These are phyloP conservation scores for Blumeriella jaapii DNA, from an alignment of 2,329 filamentous ascomycete genomes.

Conservation along the genomic window DNA sequence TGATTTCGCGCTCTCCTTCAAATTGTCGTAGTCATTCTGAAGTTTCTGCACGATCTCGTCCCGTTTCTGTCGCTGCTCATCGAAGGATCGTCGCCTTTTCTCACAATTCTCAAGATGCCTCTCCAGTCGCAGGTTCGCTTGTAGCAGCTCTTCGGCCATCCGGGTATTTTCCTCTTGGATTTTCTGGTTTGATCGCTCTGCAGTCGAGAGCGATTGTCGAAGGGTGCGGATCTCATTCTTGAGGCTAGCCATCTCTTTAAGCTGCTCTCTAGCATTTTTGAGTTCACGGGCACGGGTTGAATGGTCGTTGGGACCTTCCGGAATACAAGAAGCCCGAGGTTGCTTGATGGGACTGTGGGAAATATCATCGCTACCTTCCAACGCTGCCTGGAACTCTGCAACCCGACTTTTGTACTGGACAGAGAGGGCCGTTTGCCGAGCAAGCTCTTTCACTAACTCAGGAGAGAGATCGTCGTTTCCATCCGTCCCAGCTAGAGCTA, in stretches of 20 bases:
- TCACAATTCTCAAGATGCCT: conserved; percentile 26
- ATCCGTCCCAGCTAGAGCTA: conserved; percentile 31
- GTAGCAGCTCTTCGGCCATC: conserved; percentile 21
- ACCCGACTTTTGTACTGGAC: conserved; percentile 48
- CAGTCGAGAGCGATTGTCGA: conserved; percentile 37
- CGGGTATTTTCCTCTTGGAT: conserved; percentile 25
- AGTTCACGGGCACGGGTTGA: conserved; percentile 43
- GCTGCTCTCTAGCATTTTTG: conserved; percentile 40
- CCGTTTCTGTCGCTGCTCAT: conserved; percentile 34
- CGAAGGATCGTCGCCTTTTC: conserved; percentile 32
- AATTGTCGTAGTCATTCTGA: conserved; percentile 40
- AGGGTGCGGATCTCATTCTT: conserved; percentile 42
- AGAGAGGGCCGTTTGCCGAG: conserved; percentile 45
- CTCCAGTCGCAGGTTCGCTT: conserved; percentile 21
- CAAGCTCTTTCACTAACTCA: conserved; percentile 41
- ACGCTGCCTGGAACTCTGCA: conserved; percentile 44
- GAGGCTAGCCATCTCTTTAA: conserved; percentile 39
- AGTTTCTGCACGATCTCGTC: conserved; percentile 39
- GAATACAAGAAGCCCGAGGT: no score
- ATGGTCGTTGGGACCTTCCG: no score
- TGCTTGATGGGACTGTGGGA: no score
- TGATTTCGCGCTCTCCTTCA: conserved; percentile 41
- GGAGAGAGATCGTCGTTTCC: conserved; percentile 34
- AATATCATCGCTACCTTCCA: conserved; percentile 29
- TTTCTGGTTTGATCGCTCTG: conserved; percentile 28